These are phyloP conservation scores for Xylaria palmicola DNA, from an alignment of 495 filamentous ascomycete species.

Conservation along the genomic window DNA sequence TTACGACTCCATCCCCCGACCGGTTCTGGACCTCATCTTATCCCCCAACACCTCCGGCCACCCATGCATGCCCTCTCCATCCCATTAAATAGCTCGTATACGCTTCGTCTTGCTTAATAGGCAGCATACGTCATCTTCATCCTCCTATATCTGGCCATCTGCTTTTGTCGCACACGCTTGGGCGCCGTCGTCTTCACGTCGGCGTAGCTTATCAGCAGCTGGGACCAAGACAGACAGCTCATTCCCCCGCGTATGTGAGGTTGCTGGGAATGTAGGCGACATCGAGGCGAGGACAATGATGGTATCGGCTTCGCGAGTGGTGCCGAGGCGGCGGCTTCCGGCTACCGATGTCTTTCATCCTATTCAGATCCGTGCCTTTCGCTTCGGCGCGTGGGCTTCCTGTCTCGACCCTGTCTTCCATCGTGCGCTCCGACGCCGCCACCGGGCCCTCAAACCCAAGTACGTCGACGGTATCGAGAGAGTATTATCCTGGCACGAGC, in stretches of 20 bases:
- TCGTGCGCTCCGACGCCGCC: slow-evolving; percentile 39
- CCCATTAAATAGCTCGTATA: not conserved
- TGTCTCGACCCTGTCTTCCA: slow-evolving; percentile 38
- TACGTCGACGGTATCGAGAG: slow-evolving; percentile 38
- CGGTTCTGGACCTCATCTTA: too few relatives aligned
- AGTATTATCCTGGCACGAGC: slow-evolving; percentile 40
- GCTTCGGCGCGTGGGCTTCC: slow-evolving; percentile 45
- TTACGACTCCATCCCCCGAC: too few relatives aligned
- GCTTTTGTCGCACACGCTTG: too few relatives aligned
- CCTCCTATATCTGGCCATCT: not conserved
- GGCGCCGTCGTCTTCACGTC: not conserved
- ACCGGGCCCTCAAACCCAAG: slow-evolving; percentile 38
- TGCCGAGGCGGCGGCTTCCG: slow-evolving; percentile 31
- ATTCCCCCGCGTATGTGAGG: not conserved
- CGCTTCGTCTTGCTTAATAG: not conserved
- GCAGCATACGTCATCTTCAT: slow-evolving; percentile 1
- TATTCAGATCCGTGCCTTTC: slow-evolving; percentile 46
- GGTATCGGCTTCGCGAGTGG: slow-evolving; percentile 33
- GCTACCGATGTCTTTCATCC: slow-evolving; percentile 20
- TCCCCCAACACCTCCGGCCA: too few relatives aligned
- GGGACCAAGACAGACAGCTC: not conserved
- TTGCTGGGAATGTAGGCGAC: not conserved
- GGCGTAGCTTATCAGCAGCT: not conserved
- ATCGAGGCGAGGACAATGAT: slow-evolving; percentile 25
- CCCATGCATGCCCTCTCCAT: not conserved